Evolutionary conservation across 1,284 basidiomycete genomes (phyloP).

Genomic region (Naganishia cerealis): DNA sequence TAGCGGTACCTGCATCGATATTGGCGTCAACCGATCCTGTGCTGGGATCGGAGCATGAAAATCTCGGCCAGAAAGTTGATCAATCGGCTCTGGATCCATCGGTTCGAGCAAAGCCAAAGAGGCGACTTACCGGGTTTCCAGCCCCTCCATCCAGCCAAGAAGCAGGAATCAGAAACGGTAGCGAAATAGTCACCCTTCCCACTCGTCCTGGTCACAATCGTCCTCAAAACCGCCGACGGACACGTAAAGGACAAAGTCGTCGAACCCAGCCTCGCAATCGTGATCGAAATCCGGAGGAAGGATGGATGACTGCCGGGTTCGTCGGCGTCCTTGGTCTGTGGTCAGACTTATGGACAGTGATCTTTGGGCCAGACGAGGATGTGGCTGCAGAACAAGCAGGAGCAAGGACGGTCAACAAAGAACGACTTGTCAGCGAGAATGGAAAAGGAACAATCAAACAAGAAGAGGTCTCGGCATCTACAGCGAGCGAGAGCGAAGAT

Average conservation of each 20-base stretch:
- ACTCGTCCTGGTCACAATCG: neutral
- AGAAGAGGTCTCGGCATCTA: slow-evolving; percentile 7
- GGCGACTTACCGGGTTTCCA: slow-evolving; percentile 18
- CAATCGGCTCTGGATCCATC: neutral
- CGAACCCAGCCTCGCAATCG: neutral
- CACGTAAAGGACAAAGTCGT: slow-evolving; percentile 7
- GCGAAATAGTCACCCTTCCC: neutral
- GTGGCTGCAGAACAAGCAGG: neutral
- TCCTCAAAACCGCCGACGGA: slow-evolving; percentile 1
- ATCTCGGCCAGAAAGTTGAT: too few species aligned
- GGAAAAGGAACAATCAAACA: slow-evolving; percentile 12
- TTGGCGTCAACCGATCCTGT: slow-evolving; percentile 17
- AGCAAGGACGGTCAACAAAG: neutral
- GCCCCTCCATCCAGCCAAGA: neutral
- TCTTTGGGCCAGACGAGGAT: slow-evolving; percentile 31
- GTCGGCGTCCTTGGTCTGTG: slow-evolving; percentile 33
- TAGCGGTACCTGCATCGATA: slow-evolving; percentile 6
- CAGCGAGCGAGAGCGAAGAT: slow-evolving; percentile 7
- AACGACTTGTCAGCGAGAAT: neutral
- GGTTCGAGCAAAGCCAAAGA: neutral
- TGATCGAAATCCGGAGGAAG: slow-evolving; percentile 28
- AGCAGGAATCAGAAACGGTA: neutral
- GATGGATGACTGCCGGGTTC: slow-evolving; percentile 34
- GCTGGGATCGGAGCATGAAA: neutral
- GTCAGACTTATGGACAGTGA: slow-evolving; percentile 28